Base-by-base conservation (phyloP, 345 rosid genomes). In the Citrus glauca region DNA sequence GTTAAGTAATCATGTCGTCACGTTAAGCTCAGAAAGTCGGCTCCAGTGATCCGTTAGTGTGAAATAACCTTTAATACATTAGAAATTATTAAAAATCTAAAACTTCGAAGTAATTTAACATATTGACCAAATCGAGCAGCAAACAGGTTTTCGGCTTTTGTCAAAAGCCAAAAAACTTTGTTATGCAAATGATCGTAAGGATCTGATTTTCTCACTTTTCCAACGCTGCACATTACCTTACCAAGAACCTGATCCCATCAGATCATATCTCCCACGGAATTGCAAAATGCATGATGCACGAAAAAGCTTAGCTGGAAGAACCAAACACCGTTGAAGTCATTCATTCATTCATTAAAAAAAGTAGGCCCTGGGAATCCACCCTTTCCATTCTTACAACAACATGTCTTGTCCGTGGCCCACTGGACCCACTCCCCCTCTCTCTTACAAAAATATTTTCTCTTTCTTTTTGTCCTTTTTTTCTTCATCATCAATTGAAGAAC, bases 351-450 rank as follows among this genome's bases (percentile, higher is more conserved):
- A 10, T 45, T 45, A 17, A 45, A 11, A n/a, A 24, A 59, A 0
- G 69, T 76, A 66, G 72, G 72, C 33, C 78, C 71, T 24, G 48
- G 65, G 45, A 27, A 30, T 9, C 63, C 72, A 25, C 33, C 11
- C 3, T 25, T n/a, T 19, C 33, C 72, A 13, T 40, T 68, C 56
- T 42, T 2, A 28, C 73, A 48, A 7, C 25, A 53, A 35, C 56
- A 55, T 55, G 65, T 66, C 55, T 6, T 66, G 70, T 45, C 71
- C 5, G 7, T 11, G 78, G 53, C 72, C 72, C 55, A n/a, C 13
- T 8, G 37, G 13, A 64, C 63, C 72, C 71, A 33, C 60, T 10
- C 53, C 7, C 3, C 63, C 32, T 16, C 68, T 13, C 22, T 11
- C n/a, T 19, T 19, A 25, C 13, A 9, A 74, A 73, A 7, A 60